Evolutionary conservation across 441 rosid species (phyloP).

Genomic region (Pelargonium fulgidum): DNA sequence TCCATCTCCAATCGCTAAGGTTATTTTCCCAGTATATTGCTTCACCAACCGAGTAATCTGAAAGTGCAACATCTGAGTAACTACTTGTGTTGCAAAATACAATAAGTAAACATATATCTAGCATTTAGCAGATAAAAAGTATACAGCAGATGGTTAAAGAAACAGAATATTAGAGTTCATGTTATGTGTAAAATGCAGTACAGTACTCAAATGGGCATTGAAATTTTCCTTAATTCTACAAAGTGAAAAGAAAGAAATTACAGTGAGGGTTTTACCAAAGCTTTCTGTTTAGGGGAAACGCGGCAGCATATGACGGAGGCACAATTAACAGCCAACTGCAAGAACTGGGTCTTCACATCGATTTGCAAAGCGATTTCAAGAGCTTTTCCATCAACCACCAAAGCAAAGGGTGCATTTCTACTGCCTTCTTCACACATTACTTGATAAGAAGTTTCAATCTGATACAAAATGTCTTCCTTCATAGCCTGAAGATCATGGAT

Average conservation of each 20-base stretch:
- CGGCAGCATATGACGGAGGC: slow-evolving; percentile 98
- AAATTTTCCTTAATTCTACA: no score
- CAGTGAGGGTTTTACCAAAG: slow-evolving; percentile 48
- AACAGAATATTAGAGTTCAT: no score
- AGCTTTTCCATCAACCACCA: slow-evolving; percentile 86
- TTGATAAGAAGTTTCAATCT: slow-evolving; percentile 37
- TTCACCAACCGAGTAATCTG: slow-evolving; percentile 54
- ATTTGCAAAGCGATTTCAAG: slow-evolving; percentile 71
- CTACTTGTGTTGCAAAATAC: neutral
- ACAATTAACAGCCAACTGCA: slow-evolving; percentile 82
- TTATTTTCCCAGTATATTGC: slow-evolving; percentile 55
- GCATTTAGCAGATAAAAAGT: neutral
- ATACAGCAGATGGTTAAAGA: neutral
- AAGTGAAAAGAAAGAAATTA: neutral
- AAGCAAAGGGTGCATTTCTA: slow-evolving; percentile 52
- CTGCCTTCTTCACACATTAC: slow-evolving; percentile 43
- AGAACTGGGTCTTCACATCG: slow-evolving; percentile 56
- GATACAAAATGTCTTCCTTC: slow-evolving; percentile 37
- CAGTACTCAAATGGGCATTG: no score
- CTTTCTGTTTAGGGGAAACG: slow-evolving; percentile 96
- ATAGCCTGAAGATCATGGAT: slow-evolving; percentile 39
- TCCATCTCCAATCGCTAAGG: slow-evolving; percentile 83
- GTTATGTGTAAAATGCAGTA: no score
- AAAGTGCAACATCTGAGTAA: neutral
- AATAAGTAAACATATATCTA: neutral